A percentile compares a stretch with the other conserved stretches of the same genome.
These are phyloP conservation scores for Erigeron philadelphicus DNA, from an alignment of 140 eudicot species.

Conservation along the genomic window DNA sequence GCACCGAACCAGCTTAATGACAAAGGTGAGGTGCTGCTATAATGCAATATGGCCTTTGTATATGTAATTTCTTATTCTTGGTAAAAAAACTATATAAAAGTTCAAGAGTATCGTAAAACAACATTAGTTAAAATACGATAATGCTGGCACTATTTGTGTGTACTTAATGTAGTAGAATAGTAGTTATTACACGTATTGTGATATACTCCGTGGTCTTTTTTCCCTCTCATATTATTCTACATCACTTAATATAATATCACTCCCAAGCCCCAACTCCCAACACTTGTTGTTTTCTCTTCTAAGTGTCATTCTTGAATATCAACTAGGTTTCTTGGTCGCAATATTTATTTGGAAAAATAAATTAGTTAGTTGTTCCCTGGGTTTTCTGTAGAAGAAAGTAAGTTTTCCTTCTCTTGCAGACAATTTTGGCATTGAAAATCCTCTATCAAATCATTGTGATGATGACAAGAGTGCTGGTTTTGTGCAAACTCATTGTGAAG, in stretches of 20 bases:
- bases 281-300: background rate
- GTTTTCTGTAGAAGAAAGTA: slow-evolving; percentile 1
- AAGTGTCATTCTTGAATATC: background rate
- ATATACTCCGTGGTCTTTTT: background rate
- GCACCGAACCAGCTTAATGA: slow-evolving; percentile 32
- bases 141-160: background rate
- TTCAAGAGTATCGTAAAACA: background rate
- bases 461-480: slow-evolving; percentile 26
- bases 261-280: background rate
- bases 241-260: background rate
- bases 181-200: background rate
- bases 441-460: slow-evolving; percentile 21
- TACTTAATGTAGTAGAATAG: too few species aligned
- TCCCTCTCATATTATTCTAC: background rate
- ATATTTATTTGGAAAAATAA: background rate
- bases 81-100: slow-evolving; percentile 10
- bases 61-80: background rate
- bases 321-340: slow-evolving; percentile 1
- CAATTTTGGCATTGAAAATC: slow-evolving; percentile 21
- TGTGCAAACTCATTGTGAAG: slow-evolving; percentile 23
- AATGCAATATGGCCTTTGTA: slow-evolving; percentile 4
- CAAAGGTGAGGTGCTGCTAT: slow-evolving; percentile 32
- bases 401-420: slow-evolving; percentile 32
- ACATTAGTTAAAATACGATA: background rate
- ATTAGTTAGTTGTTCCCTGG: slow-evolving; percentile 4